A percentile compares a stretch with the other conserved stretches of the same genome.
Conservation (phyloP, 1,284 basidiomycete species). For the Ceratorhiza oryzae-sativae region DNA sequence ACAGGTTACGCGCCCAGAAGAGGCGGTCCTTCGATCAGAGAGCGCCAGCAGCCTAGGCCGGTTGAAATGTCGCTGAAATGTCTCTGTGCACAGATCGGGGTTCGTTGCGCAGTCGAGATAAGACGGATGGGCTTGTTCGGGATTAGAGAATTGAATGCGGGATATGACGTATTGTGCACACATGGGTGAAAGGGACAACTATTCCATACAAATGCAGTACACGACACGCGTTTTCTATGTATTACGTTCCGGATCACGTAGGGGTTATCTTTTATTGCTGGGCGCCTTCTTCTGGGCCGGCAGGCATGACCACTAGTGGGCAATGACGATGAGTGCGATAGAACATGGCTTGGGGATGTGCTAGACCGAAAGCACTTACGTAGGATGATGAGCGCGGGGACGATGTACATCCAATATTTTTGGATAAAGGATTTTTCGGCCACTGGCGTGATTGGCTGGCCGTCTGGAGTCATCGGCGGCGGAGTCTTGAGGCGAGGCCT, state of each 20-base stretch:
- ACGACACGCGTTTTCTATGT: slow-evolving; percentile 1
- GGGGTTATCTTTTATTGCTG: slow-evolving; percentile 18
- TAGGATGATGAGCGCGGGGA: slow-evolving; percentile 59
- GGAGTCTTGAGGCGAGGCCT: slow-evolving; percentile 73
- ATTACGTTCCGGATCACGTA: slow-evolving; percentile 14
- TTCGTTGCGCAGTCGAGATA: background rate
- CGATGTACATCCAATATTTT: slow-evolving; percentile 89
- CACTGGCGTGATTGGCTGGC: slow-evolving; percentile 65
- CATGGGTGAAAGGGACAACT: background rate
- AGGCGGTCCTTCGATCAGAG: background rate
- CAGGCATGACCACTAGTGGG: slow-evolving; percentile 23
- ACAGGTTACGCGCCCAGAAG: background rate
- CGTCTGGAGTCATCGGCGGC: slow-evolving; percentile 68
- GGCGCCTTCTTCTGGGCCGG: slow-evolving; percentile 22
- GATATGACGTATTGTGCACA: background rate
- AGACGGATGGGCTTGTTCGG: background rate
- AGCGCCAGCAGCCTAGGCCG: background rate
- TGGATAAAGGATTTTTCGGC: slow-evolving; percentile 81
- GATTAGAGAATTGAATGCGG: background rate
- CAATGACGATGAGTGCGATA: background rate
- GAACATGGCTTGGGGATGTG: background rate
- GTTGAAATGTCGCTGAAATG: background rate
- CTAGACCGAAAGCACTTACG: slow-evolving; percentile 26
- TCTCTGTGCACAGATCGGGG: background rate
- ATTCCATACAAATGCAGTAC: slow-evolving; percentile 17